Evolutionary conservation across 2,329 filamentous ascomycete genomes (phyloP).

Genomic region (Nannizziopsis arthrosporioides): DNA sequence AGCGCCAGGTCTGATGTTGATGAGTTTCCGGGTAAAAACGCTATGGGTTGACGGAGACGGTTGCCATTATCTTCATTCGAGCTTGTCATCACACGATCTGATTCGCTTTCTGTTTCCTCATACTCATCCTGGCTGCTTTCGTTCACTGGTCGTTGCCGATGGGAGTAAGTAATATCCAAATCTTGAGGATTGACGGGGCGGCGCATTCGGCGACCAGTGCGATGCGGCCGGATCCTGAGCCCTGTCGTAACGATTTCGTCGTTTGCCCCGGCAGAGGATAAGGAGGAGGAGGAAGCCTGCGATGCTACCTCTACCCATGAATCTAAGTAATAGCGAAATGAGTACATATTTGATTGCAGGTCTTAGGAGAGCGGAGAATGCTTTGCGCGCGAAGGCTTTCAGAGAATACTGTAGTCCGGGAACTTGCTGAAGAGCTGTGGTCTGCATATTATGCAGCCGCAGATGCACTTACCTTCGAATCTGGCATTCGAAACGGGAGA

Average conservation of each 20-base stretch:
- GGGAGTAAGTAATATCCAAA: constrained; percentile 31
- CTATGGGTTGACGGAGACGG: constrained; percentile 18
- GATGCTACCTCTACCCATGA: constrained; percentile 95
- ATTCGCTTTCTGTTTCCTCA: constrained; percentile 84
- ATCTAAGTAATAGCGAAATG: constrained; percentile 49
- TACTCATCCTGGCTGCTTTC: constrained; percentile 86
- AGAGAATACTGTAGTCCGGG: not conserved
- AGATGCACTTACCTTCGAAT: constrained; percentile 32
- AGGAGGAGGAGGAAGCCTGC: constrained; percentile 82
- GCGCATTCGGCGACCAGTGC: constrained; percentile 39
- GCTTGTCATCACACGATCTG: constrained; percentile 57
- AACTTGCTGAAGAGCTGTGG: not conserved
- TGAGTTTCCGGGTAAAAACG: constrained; percentile 19
- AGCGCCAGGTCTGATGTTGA: constrained; percentile 24
- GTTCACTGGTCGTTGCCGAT: constrained; percentile 36
- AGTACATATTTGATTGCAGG: constrained; percentile 28
- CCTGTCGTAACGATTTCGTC: constrained; percentile 90
- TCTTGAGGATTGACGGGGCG: constrained; percentile 32
- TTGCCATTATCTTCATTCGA: constrained; percentile 47
- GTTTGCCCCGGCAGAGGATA: constrained; percentile 58
- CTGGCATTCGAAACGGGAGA: constrained; percentile 28
- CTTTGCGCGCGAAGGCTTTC: not conserved
- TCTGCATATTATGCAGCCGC: not conserved
- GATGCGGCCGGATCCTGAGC: constrained; percentile 59
- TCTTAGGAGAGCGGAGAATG: not conserved